Conservation (phyloP, 2,329 filamentous ascomycete genomes). For the Hypoxylon sp. region DNA sequence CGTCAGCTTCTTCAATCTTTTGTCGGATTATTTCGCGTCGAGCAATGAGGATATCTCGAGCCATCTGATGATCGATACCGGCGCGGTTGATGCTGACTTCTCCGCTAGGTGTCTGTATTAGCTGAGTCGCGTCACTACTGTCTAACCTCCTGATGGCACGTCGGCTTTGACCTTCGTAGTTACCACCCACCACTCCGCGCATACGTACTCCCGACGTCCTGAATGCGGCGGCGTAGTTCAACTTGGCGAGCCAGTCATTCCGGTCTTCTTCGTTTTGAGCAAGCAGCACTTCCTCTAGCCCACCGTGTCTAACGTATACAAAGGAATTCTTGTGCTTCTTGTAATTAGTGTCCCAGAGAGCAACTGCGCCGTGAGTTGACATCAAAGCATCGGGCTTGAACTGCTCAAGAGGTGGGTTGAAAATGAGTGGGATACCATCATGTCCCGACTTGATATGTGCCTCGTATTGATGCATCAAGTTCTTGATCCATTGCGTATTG, state of each 20-base stretch:
- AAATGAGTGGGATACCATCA: constrained; percentile 83
- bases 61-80: constrained; percentile 84
- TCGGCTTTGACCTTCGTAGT: constrained; percentile 85
- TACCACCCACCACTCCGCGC: constrained; percentile 85
- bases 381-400: constrained; percentile 96
- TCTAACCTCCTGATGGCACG: constrained; percentile 81
- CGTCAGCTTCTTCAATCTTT: constrained; percentile 86
- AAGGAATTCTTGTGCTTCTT: constrained; percentile 98
- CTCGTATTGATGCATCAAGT: constrained; percentile 89
- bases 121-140: constrained; percentile 70
- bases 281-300: constrained; percentile 89
- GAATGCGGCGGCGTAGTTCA: constrained; percentile 97
- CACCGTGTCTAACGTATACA: constrained; percentile 87
- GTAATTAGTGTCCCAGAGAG: constrained; percentile 86
- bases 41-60: constrained; percentile 86
- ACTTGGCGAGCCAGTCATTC: constrained; percentile 96
- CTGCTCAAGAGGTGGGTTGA: constrained; percentile 88
- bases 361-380: constrained; percentile 93
- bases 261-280: constrained; percentile 92
- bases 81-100: constrained; percentile 81
- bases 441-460: constrained; percentile 83
- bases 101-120: constrained; percentile 78
- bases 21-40: constrained; percentile 85
- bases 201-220: constrained; percentile 92
- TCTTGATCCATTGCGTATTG: constrained; percentile 93